Percentiles rank a stretch among this genome's conserved stretches.
phyloP scores from a whole-genome alignment of 169 alveolate species.

The Cryptosporidium ryanae region DNA sequence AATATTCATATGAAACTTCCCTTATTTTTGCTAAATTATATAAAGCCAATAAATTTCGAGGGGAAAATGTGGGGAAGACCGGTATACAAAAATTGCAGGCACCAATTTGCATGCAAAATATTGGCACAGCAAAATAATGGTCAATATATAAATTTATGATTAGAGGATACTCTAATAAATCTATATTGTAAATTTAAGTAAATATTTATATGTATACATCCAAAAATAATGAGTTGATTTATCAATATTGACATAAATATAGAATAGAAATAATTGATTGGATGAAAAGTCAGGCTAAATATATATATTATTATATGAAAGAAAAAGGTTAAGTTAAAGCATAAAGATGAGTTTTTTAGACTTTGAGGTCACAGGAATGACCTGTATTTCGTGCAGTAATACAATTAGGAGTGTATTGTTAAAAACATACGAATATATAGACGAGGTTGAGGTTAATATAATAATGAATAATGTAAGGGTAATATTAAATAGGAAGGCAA shows the following conservation, averaged over 20 bases:
- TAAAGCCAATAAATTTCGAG: not conserved
- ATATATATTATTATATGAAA: not conserved
- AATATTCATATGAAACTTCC: too few species aligned
- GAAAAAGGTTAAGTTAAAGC: not conserved
- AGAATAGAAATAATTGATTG: not conserved
- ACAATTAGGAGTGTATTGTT: slow-evolving; percentile 36
- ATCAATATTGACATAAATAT: not conserved
- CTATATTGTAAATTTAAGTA: slow-evolving; percentile 35
- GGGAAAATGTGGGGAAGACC: slow-evolving; percentile 5
- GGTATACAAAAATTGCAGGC: slow-evolving; percentile 49
- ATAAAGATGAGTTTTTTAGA: slow-evolving; percentile 57
- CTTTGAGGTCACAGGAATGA: slow-evolving; percentile 63
- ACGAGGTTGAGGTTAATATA: slow-evolving; percentile 59
- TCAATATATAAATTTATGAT: not conserved
- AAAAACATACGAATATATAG: slow-evolving; percentile 17
- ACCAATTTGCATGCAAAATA: slow-evolving; percentile 51
- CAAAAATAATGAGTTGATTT: not conserved
- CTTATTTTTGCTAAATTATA: too few species aligned
- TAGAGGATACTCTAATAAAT: slow-evolving; percentile 61
- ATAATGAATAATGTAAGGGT: slow-evolving; percentile 33
- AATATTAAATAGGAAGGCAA: slow-evolving; percentile 6
- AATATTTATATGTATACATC: slow-evolving; percentile 10
- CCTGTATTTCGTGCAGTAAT: slow-evolving; percentile 60
- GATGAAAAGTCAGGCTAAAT: not conserved
- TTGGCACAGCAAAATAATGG: slow-evolving; percentile 4